These are phyloP conservation scores for Aspergillus hiratsukae DNA, from an alignment of 2,329 filamentous ascomycete species.

Conservation along the genomic window DNA sequence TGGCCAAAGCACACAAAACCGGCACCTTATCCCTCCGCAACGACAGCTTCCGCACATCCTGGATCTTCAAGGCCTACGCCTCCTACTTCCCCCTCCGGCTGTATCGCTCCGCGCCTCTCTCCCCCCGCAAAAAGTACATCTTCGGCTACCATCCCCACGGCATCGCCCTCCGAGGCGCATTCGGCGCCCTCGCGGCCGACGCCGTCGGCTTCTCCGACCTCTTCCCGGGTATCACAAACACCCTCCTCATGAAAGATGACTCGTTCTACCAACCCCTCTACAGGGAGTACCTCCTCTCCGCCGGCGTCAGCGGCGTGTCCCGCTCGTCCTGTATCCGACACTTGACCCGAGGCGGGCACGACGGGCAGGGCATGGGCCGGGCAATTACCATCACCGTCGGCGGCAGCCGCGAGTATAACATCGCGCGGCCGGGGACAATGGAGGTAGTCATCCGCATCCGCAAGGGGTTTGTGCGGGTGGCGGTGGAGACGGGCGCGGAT, in stretches of 20 bases:
- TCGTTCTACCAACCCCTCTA: slow-evolving; percentile 84
- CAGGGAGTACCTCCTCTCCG: slow-evolving; percentile 73
- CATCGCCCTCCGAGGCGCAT: slow-evolving; percentile 81
- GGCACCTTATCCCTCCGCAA: slow-evolving; percentile 66
- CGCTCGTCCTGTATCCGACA: slow-evolving; percentile 78
- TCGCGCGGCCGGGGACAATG: slow-evolving; percentile 69
- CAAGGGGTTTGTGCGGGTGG: slow-evolving; percentile 86
- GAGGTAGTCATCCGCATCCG: slow-evolving; percentile 69
- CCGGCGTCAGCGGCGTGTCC: slow-evolving; percentile 75
- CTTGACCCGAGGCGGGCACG: slow-evolving; percentile 65
- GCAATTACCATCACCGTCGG: slow-evolving; percentile 89
- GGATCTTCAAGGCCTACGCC: slow-evolving; percentile 74
- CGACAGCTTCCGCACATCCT: slow-evolving; percentile 63
- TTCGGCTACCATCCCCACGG: slow-evolving; percentile 88
- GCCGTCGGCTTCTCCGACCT: slow-evolving; percentile 71
- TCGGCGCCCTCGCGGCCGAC: slow-evolving; percentile 75
- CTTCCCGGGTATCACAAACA: slow-evolving; percentile 85
- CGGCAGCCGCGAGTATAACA: slow-evolving; percentile 75
- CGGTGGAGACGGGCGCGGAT: slow-evolving; percentile 74
- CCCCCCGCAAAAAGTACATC: slow-evolving; percentile 76
- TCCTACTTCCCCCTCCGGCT: slow-evolving; percentile 77
- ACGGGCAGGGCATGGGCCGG: slow-evolving; percentile 72
- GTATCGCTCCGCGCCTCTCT: slow-evolving; percentile 70
- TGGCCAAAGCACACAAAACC: slow-evolving; percentile 66
- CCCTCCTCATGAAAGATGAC: slow-evolving; percentile 73